These are phyloP conservation scores for Podila epicladia DNA, from an alignment of 192 early-diverging fungal species.

Conservation along the genomic window DNA sequence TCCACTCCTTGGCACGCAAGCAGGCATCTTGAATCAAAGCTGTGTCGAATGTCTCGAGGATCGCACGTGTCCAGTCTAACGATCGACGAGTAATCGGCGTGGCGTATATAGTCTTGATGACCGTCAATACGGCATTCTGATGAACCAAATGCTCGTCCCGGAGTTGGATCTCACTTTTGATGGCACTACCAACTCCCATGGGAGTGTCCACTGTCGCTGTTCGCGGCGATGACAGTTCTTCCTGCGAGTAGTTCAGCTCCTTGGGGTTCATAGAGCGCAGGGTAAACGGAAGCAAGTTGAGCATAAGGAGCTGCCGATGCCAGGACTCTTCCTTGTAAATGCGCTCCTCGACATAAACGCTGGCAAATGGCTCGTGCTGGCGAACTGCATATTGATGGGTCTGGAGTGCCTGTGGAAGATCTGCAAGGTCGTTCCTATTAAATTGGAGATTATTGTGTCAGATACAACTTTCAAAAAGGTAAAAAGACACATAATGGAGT, in stretches of 20 bases:
- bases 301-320: not conserved
- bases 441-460: not conserved
- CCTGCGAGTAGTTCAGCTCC: not conserved
- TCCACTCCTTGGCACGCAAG: conserved; percentile 38
- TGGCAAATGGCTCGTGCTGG: not conserved
- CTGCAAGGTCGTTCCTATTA: not conserved
- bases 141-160: conserved; percentile 10
- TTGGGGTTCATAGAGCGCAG: not conserved
- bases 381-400: not conserved
- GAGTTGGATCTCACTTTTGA: not conserved
- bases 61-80: conserved; percentile 5
- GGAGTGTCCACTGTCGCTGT: too few relatives aligned
- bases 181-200: not conserved
- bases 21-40: conserved; percentile 5
- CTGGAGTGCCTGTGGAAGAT: not conserved
- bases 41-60: conserved; percentile 8
- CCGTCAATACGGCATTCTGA: conserved; percentile 19
- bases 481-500: too few relatives aligned
- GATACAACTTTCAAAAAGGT: too few relatives aligned
- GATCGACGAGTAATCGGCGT: conserved; percentile 15
- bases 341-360: not conserved
- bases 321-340: not conserved
- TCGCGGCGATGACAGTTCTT: too few relatives aligned
- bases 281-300: not conserved
- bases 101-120: conserved; percentile 38